Evolutionary conservation across 108 stramenopile genomes (phyloP).

Genomic region (Cyclostephanos tholiformis): DNA sequence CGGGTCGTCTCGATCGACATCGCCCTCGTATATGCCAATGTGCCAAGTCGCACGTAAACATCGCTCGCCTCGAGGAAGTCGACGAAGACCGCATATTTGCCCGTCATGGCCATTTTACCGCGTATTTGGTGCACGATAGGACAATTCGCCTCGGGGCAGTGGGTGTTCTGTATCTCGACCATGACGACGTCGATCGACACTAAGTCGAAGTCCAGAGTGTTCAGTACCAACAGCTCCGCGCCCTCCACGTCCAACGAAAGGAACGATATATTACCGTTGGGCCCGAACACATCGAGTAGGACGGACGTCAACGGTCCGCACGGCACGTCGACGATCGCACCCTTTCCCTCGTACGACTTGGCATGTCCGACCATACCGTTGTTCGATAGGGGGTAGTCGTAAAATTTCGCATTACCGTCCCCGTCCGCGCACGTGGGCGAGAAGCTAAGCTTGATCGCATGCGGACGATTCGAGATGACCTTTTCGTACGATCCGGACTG

Average conservation of each 20-base stretch:
- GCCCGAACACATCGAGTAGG: slow-evolving; percentile 49
- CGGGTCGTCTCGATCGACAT: not conserved
- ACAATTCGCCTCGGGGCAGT: slow-evolving; percentile 39
- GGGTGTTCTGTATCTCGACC: slow-evolving; percentile 57
- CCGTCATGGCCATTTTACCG: slow-evolving; percentile 20
- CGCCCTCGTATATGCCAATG: slow-evolving; percentile 14
- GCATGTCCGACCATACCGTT: slow-evolving; percentile 41
- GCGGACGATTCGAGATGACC: slow-evolving; percentile 47
- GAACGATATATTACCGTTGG: slow-evolving; percentile 39
- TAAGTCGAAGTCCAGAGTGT: slow-evolving; percentile 57
- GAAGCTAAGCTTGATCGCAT: slow-evolving; percentile 52
- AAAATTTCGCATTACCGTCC: slow-evolving; percentile 32
- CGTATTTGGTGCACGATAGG: slow-evolving; percentile 11
- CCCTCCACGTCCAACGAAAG: slow-evolving; percentile 78
- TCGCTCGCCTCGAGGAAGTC: slow-evolving; percentile 39
- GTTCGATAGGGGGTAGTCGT: slow-evolving; percentile 49
- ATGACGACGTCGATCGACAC: slow-evolving; percentile 57
- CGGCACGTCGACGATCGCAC: slow-evolving; percentile 52
- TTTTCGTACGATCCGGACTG: slow-evolving; percentile 27
- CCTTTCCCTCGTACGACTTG: slow-evolving; percentile 29
- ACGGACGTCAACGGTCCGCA: slow-evolving; percentile 56
- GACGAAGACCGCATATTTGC: slow-evolving; percentile 31
- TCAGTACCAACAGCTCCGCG: slow-evolving; percentile 55
- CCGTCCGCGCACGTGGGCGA: slow-evolving; percentile 52
- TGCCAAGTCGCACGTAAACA: slow-evolving; percentile 20